Percentiles rank a stretch among this genome's conserved stretches.
Evolutionary conservation across 1,284 basidiomycete genomes (phyloP).

Genomic region (Xerocomus minutiporus): DNA sequence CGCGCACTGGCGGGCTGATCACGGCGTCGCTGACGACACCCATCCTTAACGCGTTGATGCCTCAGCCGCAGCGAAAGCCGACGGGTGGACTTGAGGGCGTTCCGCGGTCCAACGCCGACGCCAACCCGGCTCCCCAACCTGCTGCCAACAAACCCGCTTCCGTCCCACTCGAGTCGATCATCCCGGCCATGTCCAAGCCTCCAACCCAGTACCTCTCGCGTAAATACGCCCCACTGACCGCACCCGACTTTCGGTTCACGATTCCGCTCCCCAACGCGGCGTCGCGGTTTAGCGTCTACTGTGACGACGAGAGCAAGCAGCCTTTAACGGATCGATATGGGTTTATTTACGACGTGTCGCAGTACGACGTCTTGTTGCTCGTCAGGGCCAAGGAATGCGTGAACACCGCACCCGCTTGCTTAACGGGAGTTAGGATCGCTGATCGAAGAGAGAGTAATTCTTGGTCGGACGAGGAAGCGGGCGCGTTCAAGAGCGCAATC

Average conservation of each 20-base stretch:
- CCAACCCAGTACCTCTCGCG: constrained; percentile 78
- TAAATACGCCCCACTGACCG: constrained; percentile 65
- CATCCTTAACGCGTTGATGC: constrained; percentile 54
- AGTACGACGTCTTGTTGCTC: constrained; percentile 77
- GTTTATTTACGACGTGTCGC: constrained; percentile 86
- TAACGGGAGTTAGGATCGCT: constrained; percentile 84
- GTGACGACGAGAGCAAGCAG: constrained; percentile 53
- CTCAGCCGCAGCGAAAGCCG: constrained; percentile 46
- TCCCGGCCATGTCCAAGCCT: constrained; percentile 79
- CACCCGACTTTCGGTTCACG: constrained; percentile 63
- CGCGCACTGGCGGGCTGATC: constrained; percentile 31
- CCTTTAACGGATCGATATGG: constrained; percentile 90
- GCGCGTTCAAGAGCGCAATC: constrained; percentile 33
- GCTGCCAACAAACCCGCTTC: constrained; percentile 44
- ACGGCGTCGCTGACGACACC: constrained; percentile 46
- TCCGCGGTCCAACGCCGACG: constrained; percentile 16
- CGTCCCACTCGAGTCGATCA: constrained; percentile 88
- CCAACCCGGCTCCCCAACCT: constrained; percentile 15
- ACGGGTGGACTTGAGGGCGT: constrained; percentile 29
- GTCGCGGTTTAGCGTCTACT: constrained; percentile 51
- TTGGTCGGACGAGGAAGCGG: constrained; percentile 61
- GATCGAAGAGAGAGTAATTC: constrained; percentile 73
- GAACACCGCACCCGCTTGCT: constrained; percentile 74
- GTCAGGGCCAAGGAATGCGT: constrained; percentile 69
- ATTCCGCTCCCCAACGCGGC: constrained; percentile 56